Evolutionary conservation across 2,329 filamentous ascomycete genomes (phyloP), one percentile per base, ranked within the genome.

Genomic region (Westerdykella sp.): DNA sequence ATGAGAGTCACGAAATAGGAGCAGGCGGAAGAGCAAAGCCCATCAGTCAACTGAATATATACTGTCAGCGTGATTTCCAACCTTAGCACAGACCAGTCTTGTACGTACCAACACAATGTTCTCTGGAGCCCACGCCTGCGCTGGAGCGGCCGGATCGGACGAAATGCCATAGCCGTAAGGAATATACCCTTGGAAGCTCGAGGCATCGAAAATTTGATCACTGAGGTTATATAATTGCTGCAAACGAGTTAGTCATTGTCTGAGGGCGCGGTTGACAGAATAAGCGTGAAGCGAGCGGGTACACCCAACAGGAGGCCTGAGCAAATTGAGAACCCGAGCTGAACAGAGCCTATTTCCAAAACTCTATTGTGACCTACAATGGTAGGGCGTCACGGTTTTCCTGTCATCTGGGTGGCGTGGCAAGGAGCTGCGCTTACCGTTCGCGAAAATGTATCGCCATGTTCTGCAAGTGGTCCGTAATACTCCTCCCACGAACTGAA

Each of bases 21-120:
- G 54, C 79, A 82, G 5, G 78, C 74, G 1, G 76, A 79, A 16
- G 67, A 70, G 55, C 78, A 82, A 31, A 61, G 58, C 18, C 78
- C 78, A 47, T 81, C 75, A 12, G 71, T 72, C 31, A 79, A 44
- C 18, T 21, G 18, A 6, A 4, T 21, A 21, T 21, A 21, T 21
- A 6, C 18, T 21, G 18, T 21, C 23, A 63, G 44, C 11, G 62
- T 21, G 18, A 21, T 21, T 3, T 6, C 18, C 6, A 21, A 21
- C 18, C 18, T 21, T 21, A 18, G 14, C 10, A 10, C 13, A 16
- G 18, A 41, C 21, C 34, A 11, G 28, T 14, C 4, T 21, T 21
- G 18, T 21, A 21, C 18, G 18, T 21, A 21, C 18, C 2, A 47
- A 16, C 5, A 41, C 35, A 13, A 47, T 44, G 23, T 47, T 21